These are phyloP conservation scores for Trichoderma hamatum DNA, from an alignment of 2,329 filamentous ascomycete genomes.

Conservation along the genomic window DNA sequence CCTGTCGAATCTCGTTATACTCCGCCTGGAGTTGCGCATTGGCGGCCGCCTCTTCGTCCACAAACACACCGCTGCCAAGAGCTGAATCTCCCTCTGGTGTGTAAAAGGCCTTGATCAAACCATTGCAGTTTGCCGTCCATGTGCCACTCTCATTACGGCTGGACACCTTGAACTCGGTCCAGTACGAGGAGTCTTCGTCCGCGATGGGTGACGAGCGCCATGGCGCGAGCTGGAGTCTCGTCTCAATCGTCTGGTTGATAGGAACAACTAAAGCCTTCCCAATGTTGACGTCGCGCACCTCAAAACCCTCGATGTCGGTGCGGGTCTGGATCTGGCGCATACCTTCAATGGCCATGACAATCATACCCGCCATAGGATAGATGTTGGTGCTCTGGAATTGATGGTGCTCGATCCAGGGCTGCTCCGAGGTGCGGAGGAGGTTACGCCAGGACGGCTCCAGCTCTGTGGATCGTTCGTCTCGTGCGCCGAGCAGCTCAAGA, in stretches of 20 bases:
- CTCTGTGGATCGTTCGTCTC: conserved; percentile 30
- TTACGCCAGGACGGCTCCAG: conserved; percentile 34
- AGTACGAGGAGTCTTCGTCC: not conserved
- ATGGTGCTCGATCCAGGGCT: conserved; percentile 43
- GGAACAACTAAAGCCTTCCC: conserved; percentile 29
- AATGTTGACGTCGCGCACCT: conserved; percentile 26
- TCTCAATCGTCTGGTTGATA: not conserved
- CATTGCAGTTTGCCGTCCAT: not conserved
- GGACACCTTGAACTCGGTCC: not conserved
- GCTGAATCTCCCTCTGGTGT: not conserved
- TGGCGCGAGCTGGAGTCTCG: not conserved
- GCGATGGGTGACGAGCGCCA: not conserved
- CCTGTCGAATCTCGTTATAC: not conserved
- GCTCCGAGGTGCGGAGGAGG: conserved; percentile 28
- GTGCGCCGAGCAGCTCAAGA: conserved; percentile 45
- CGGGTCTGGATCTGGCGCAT: conserved; percentile 30
- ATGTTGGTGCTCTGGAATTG: conserved; percentile 36
- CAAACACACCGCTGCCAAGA: not conserved
- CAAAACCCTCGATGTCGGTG: conserved; percentile 19
- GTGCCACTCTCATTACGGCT: not conserved
- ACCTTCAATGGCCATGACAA: conserved; percentile 42
- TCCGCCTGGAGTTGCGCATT: not conserved
- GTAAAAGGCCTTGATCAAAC: not conserved
- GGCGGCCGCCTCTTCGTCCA: not conserved
- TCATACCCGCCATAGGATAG: conserved; percentile 44